A percentile compares a stretch with the other conserved stretches of the same genome.
Conservation (phyloP, 2,329 filamentous ascomycete species). For the Talaromyces sp. region DNA sequence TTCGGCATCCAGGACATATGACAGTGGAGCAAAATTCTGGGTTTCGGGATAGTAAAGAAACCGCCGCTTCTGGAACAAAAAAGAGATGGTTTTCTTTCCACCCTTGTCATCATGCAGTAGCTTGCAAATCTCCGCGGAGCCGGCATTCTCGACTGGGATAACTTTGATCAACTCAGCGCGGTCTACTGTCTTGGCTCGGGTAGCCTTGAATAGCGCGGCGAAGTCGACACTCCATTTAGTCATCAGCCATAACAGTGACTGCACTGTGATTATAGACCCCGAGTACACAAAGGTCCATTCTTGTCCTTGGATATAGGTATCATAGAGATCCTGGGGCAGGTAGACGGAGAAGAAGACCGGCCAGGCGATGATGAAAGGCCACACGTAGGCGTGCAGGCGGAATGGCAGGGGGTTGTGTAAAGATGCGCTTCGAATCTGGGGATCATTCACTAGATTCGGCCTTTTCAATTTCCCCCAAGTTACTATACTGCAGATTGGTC, state of each 20-base stretch:
- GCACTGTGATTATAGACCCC: constrained; percentile 78
- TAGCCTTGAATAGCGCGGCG: constrained; percentile 73
- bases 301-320: constrained; percentile 82
- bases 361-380: constrained; percentile 90
- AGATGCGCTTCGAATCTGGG: constrained; percentile 81
- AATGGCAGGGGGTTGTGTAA: constrained; percentile 80
- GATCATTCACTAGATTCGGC: constrained; percentile 82
- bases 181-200: constrained; percentile 61
- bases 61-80: constrained; percentile 95
- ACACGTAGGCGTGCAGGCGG: constrained; percentile 80
- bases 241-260: constrained; percentile 87
- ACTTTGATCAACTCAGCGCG: constrained; percentile 87
- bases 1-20: constrained; percentile 77
- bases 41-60: constrained; percentile 75
- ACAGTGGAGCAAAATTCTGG: constrained; percentile 73
- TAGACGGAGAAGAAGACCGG: constrained; percentile 87
- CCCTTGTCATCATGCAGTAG: constrained; percentile 70
- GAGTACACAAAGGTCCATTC: constrained; percentile 99
- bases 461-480: constrained; percentile 40
- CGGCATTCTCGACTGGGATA: constrained; percentile 82
- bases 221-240: constrained; percentile 97
- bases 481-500: constrained; percentile 1
- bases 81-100: constrained; percentile 73
- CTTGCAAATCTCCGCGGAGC: constrained; percentile 78
- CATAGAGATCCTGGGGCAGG: constrained; percentile 75